These are phyloP conservation scores for Neophaeococcomyces mojaviensis DNA, from an alignment of 2,329 filamentous ascomycete species.

Conservation along the genomic window DNA sequence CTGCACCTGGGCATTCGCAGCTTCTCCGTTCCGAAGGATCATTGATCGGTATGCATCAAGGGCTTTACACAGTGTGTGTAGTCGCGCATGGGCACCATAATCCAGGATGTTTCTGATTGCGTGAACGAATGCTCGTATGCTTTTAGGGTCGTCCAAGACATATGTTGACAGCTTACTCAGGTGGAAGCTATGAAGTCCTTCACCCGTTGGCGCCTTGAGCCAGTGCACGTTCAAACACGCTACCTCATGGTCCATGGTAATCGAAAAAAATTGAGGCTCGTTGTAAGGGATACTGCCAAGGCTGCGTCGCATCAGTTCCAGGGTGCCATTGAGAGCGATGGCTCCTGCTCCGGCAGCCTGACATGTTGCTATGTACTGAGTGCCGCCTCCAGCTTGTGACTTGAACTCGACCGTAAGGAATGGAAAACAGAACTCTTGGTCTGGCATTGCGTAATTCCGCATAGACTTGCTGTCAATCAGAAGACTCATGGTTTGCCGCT, in stretches of 20 bases:
- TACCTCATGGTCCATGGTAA: slow-evolving; percentile 10
- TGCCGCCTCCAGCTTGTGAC: slow-evolving; percentile 7
- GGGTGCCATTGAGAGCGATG: slow-evolving; percentile 1
- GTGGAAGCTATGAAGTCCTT: slow-evolving; percentile 10
- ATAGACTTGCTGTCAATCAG: slow-evolving; percentile 5
- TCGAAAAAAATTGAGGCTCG: slow-evolving; percentile 11
- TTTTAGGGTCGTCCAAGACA: not conserved
- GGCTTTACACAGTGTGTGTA: slow-evolving; percentile 6
- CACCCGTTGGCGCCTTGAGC: slow-evolving; percentile 5
- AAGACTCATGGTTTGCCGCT: slow-evolving; percentile 7
- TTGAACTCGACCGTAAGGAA: slow-evolving; percentile 7
- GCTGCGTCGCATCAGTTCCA: slow-evolving; percentile 8
- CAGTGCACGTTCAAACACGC: slow-evolving; percentile 9
- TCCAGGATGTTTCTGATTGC: slow-evolving; percentile 13
- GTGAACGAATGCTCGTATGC: slow-evolving; percentile 8
- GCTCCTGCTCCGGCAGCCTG: slow-evolving; percentile 10
- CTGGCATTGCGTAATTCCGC: slow-evolving; percentile 5
- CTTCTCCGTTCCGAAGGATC: not conserved
- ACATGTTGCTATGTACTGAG: slow-evolving; percentile 9
- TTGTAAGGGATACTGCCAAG: slow-evolving; percentile 7
- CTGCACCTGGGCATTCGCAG: slow-evolving; percentile 4
- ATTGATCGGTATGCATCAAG: slow-evolving; percentile 9
- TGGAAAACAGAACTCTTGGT: slow-evolving; percentile 6
- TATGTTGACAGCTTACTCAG: slow-evolving; percentile 4
- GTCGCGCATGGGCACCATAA: not conserved